Percentiles rank a stretch among this genome's conserved stretches.
Conservation (phyloP, 768 basidiomycete genomes). For the Clavaria fumosa region DNA sequence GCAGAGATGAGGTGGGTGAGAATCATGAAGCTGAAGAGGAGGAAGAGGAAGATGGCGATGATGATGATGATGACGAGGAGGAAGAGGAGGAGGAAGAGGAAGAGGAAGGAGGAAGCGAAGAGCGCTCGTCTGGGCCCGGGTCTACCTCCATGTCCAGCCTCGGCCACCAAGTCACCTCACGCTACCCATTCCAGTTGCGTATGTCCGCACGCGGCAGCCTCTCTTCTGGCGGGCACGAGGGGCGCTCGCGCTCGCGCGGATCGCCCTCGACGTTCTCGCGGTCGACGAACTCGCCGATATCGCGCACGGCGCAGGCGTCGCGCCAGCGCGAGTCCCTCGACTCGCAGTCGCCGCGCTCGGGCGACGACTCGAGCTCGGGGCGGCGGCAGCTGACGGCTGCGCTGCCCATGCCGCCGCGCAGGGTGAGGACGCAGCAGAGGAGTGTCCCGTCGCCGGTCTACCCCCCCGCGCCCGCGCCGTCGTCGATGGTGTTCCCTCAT, state of each 20-base stretch:
- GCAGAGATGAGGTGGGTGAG: constrained; percentile 15
- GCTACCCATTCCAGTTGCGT: constrained; percentile 57
- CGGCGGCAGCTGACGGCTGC: constrained; percentile 17
- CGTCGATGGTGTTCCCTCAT: constrained; percentile 7
- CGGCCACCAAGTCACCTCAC: constrained; percentile 56
- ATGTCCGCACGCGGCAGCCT: constrained; percentile 30
- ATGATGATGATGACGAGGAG: constrained; percentile 16
- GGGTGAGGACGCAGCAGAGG: constrained; percentile 19
- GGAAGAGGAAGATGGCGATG: constrained; percentile 14
- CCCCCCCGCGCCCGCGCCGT: no score
- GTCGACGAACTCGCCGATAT: constrained; percentile 16
- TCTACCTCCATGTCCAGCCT: constrained; percentile 79
- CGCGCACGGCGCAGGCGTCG: constrained; percentile 37
- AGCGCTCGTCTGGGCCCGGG: constrained; percentile 43
- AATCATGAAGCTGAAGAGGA: constrained; percentile 20
- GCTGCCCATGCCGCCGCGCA: constrained; percentile 11
- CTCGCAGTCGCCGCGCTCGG: constrained; percentile 39
- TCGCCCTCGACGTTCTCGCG: constrained; percentile 8
- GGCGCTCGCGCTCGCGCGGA: constrained; percentile 25
- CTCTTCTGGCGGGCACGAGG: constrained; percentile 28
- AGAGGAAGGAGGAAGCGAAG: constrained; percentile 30
- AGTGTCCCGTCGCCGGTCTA: constrained; percentile 17
- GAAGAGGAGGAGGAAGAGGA: constrained; percentile 21
- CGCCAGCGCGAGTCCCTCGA: constrained; percentile 48
- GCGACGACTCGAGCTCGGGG: no score